Base-by-base conservation (phyloP, 768 basidiomycete species). In the Lactarius quietus region DNA sequence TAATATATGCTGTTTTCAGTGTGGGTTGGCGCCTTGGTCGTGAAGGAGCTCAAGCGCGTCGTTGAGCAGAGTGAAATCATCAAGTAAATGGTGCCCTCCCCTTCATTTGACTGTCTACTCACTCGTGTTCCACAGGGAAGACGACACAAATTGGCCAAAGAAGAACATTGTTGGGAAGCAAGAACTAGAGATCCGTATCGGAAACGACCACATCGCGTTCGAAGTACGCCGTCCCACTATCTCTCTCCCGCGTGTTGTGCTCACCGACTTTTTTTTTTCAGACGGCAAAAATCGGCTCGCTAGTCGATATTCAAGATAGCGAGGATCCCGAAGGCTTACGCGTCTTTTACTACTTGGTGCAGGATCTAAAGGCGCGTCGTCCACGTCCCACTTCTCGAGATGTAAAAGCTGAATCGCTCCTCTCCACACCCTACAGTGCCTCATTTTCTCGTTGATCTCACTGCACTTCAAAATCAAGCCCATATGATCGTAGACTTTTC, bases 391-490 rank as follows among this genome's bases (percentile, higher is more conserved):
- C 20, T 14, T 28, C 20, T 14, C 23, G 20, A 39, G 58, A 14
- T 31, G 23, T 38, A 26, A 9, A 10, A 20, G 36, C 36, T 39
- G 66, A 35, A 57, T 15, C 7, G 28, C 55, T 2, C 35, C 59
- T 12, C 36, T 12, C 39, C 17, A 3, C 68, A 59, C 35, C 20
- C 29, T 35, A 7, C 72, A 99, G 96, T 98, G 95, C 78, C 84
- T 98, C 66, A 95, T 99, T 70, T 97, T 98, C 77, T 98, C 97
- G 10, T 84, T 99, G 67, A 98, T 99, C 75, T 93, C 94, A 3
- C 85, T 99, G 41, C 96, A 99, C 82, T 98, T 99, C 89, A 98
- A 98, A 81, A 98, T 99, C 84, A 98, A 99, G 83, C 97, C 97
- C 18, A 98, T 94, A 71, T 94, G 86, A 78, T 60, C 41, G 38